Percentiles rank a stretch among this genome's conserved stretches.
These are phyloP conservation scores for Ganoderma lingzhi DNA, from an alignment of 1,284 basidiomycete genomes.

Conservation along the genomic window DNA sequence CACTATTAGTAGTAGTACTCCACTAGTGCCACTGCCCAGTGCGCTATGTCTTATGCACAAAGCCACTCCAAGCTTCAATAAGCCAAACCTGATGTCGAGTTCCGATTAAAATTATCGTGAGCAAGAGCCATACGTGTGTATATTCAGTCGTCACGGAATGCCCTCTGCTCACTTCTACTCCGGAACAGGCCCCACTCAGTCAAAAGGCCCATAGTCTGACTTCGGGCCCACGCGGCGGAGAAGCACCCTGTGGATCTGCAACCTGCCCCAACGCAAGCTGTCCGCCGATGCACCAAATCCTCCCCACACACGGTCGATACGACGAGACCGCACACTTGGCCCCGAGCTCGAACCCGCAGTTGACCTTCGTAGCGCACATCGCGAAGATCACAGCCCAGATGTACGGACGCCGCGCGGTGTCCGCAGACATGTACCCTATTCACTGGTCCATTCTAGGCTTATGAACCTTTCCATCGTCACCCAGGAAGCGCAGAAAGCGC, in stretches of 20 bases:
- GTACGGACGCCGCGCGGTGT: constrained; percentile 63
- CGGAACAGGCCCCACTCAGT: constrained; percentile 24
- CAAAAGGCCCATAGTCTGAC: constrained; percentile 65
- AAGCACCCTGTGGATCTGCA: constrained; percentile 87
- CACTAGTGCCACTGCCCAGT: too few species aligned
- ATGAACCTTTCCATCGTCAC: constrained; percentile 97
- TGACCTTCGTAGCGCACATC: constrained; percentile 91
- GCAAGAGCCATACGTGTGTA: too few species aligned
- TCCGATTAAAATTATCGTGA: too few species aligned
- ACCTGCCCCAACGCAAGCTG: constrained; percentile 69
- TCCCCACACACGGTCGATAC: constrained; percentile 95
- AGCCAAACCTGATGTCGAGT: too few species aligned
- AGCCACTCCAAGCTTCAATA: too few species aligned
- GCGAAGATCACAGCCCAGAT: constrained; percentile 80
- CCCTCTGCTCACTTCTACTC: not conserved
- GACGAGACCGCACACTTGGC: constrained; percentile 92
- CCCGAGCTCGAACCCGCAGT: constrained; percentile 95
- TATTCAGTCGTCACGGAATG: not conserved
- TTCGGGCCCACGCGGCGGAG: constrained; percentile 81
- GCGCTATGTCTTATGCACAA: too few species aligned
- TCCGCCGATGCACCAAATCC: constrained; percentile 96
- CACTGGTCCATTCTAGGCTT: constrained; percentile 57
- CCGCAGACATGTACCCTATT: constrained; percentile 22
- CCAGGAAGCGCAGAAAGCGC: constrained; percentile 96
- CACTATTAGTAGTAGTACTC: too few species aligned